Evolutionary conservation across 805 yeast species (phyloP).

Genomic region (Pachysolen tannophilus): DNA sequence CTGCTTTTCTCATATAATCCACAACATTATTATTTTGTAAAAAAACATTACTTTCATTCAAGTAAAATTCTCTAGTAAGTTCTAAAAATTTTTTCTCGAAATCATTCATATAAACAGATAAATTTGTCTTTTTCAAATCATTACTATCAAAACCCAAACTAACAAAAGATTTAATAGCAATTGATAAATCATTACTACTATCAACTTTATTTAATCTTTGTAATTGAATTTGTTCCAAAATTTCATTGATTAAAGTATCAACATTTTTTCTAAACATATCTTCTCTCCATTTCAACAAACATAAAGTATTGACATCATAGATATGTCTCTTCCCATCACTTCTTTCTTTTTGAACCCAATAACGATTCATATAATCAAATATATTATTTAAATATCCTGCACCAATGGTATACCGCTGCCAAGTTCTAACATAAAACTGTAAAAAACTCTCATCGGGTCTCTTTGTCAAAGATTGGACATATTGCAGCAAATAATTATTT

Average conservation of each 20-base stretch:
- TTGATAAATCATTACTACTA: slow-evolving; percentile 55
- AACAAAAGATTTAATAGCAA: slow-evolving; percentile 81
- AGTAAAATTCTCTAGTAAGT: slow-evolving; percentile 59
- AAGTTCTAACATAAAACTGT: slow-evolving; percentile 76
- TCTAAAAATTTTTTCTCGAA: slow-evolving; percentile 75
- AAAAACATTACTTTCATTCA: slow-evolving; percentile 58
- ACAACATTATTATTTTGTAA: slow-evolving; percentile 73
- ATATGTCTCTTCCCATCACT: slow-evolving; percentile 87
- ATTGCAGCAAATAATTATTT: slow-evolving; percentile 54
- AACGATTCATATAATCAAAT: slow-evolving; percentile 90
- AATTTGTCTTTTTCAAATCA: slow-evolving; percentile 78
- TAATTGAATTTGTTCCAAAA: slow-evolving; percentile 63
- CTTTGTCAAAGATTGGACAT: slow-evolving; percentile 42
- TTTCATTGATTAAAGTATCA: slow-evolving; percentile 53
- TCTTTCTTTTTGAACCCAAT: slow-evolving; percentile 96
- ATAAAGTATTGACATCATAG: slow-evolving; percentile 84
- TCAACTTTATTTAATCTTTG: slow-evolving; percentile 78
- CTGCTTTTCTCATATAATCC: slow-evolving; percentile 84
- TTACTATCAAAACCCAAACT: slow-evolving; percentile 84
- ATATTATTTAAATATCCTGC: slow-evolving; percentile 89
- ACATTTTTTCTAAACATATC: slow-evolving; percentile 67
- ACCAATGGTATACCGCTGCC: slow-evolving; percentile 87
- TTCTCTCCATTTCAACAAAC: slow-evolving; percentile 82
- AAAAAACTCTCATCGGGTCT: slow-evolving; percentile 60
- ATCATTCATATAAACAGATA: slow-evolving; percentile 69